Evolutionary conservation across 768 basidiomycete species (phyloP), one percentile per base, ranked within the genome.

Genomic region (Exsudoporus frostii): DNA sequence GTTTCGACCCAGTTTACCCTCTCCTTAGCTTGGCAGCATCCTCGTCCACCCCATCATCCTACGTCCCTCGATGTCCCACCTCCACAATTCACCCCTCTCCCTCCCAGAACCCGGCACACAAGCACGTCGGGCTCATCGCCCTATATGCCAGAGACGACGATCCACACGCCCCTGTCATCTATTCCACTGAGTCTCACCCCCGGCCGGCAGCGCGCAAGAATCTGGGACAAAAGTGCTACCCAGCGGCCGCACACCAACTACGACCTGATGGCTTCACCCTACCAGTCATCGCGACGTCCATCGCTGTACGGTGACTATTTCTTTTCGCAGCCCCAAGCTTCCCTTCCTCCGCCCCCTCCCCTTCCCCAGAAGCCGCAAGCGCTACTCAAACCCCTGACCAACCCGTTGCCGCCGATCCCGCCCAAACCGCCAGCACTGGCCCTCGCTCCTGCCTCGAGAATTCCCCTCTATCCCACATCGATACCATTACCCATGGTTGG

Each of bases 321-420:
- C 48, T 58, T 50, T 30, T 40, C 53, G 3, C 59, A 54, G 13
- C 50, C 53, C 7, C 45, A 24, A 5, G 24, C 49, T 17, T 41
- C 70, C 29, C 65, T 68, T 30, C 54, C 61, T 9, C 56, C 67
- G 0, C 67, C 69, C 19, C 69, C 71, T 17, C 68, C 68, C 20
- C 44, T 70, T 3, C 67, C 69, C 14, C 65, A 68, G 33, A 71
- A 71, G 42, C 69, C 66, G 2, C 65, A 52, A 14, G 58, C 50
- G 6, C 50, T 68, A 0, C 40, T 66, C 34, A 54, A 63, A 64
- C 57, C 64, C n/a, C 72, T 67, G n/a, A 70, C 74, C 30, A 58
- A 55, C 65, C 43, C 63, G 0, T 65, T 69, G 4, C 77, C 79
- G 10, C 73, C 73, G 8, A 44, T 75, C 33, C 76, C 76, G 7